phyloP scores from a whole-genome alignment of 352 stramenopile species.

The Globisporangium spinosum region DNA sequence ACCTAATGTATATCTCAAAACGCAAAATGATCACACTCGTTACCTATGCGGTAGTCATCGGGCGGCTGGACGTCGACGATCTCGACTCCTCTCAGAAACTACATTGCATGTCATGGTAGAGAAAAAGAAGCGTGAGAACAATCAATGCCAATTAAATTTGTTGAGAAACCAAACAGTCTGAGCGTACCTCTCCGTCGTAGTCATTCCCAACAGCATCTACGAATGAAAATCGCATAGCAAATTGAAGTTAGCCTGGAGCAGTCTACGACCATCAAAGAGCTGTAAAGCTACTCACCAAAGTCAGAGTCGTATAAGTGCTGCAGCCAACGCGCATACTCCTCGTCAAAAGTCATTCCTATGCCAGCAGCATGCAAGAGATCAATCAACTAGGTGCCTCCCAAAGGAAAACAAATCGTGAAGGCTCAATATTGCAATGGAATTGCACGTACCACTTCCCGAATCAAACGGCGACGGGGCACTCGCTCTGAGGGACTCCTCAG shows the following conservation, averaged over 20 bases:
- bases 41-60: conserved; percentile 35
- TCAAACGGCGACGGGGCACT: conserved; percentile 66
- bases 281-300: conserved; percentile 47
- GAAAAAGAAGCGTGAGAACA: background rate
- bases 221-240: conserved; percentile 3
- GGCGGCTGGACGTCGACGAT: conserved; percentile 32
- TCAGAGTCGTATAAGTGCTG: conserved; percentile 86
- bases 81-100: conserved; percentile 23
- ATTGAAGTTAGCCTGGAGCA: background rate
- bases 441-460: conserved; percentile 33
- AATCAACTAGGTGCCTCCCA: background rate
- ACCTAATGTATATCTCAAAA: background rate
- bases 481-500: conserved; percentile 62
- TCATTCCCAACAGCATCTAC: conserved; percentile 43
- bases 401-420: background rate
- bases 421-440: background rate
- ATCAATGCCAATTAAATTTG: too few relatives aligned
- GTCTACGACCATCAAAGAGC: background rate
- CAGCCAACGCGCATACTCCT: conserved; percentile 85
- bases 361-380: background rate
- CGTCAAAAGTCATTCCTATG: conserved; percentile 71
- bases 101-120: background rate
- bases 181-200: conserved; percentile 47
- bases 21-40: background rate
- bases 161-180: conserved; percentile 9